Evolutionary conservation across 805 yeast species (phyloP).

Genomic region (Metschnikowia drakensbergensis): DNA sequence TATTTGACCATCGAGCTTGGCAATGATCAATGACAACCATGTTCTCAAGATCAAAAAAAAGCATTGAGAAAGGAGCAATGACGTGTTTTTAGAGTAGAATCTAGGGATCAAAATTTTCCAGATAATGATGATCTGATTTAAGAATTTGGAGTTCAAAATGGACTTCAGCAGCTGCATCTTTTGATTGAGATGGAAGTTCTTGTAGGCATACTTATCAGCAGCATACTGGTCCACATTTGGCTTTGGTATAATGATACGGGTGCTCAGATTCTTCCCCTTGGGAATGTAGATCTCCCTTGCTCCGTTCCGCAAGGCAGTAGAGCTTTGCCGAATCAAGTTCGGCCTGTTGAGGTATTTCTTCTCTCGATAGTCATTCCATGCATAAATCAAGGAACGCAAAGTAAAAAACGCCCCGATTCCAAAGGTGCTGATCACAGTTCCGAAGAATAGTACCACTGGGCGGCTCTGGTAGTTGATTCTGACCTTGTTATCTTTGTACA

Average conservation of each 20-base stretch:
- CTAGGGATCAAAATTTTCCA: constrained; percentile 83
- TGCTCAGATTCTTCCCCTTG: constrained; percentile 36
- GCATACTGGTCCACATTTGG: constrained; percentile 50
- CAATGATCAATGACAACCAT: constrained; percentile 79
- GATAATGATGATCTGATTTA: constrained; percentile 68
- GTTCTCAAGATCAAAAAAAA: constrained; percentile 76
- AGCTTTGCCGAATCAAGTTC: constrained; percentile 37
- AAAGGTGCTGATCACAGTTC: constrained; percentile 38
- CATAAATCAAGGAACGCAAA: constrained; percentile 27
- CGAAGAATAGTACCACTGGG: constrained; percentile 40
- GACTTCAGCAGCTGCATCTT: constrained; percentile 26
- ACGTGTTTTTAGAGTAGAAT: constrained; percentile 61
- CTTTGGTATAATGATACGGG: constrained; percentile 44
- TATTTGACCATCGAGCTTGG: constrained; percentile 87
- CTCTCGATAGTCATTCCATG: constrained; percentile 28
- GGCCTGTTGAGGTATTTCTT: constrained; percentile 30
- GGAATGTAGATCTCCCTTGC: constrained; percentile 47
- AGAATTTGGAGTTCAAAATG: constrained; percentile 55
- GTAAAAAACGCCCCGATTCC: constrained; percentile 37
- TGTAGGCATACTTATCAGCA: constrained; percentile 52
- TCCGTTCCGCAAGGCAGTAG: constrained; percentile 42
- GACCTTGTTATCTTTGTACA: constrained; percentile 35
- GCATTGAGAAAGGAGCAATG: constrained; percentile 65
- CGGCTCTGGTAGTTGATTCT: constrained; percentile 39
- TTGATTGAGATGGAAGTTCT: constrained; percentile 40